Percentiles rank a stretch among this genome's conserved stretches.
Conservation (phyloP, 208 protist species). For the Acanthamoeba rhysodes region DNA sequence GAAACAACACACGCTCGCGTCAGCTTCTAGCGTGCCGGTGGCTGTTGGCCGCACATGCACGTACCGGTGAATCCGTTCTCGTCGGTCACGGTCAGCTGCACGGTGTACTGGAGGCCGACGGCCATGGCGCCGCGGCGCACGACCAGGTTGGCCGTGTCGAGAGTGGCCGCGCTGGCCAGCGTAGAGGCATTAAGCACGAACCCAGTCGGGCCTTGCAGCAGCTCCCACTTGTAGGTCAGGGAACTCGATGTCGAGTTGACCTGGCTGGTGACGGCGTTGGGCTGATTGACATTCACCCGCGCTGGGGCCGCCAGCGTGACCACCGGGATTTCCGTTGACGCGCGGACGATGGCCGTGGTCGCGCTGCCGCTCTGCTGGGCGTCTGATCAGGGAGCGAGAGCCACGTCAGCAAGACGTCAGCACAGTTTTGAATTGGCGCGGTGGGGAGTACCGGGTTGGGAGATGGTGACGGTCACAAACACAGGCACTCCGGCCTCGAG, state of each 20-base stretch:
- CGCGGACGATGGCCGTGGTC: not conserved
- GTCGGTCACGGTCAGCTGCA: conserved; percentile 15
- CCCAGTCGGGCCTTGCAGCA: not conserved
- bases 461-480: not conserved
- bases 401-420: not conserved
- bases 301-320: not conserved
- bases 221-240: not conserved
- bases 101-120: not conserved
- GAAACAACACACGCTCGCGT: too few relatives aligned
- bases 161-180: not conserved
- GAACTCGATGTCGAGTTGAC: not conserved
- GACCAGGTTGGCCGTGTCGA: conserved; percentile 15
- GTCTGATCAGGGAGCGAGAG: not conserved
- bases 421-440: not conserved
- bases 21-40: too few relatives aligned
- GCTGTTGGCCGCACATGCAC: too few relatives aligned
- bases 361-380: not conserved
- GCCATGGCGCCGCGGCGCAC: not conserved
- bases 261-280: conserved; percentile 1
- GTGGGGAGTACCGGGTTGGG: not conserved
- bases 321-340: not conserved
- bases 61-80: not conserved
- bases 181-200: conserved; percentile 11
- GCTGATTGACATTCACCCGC: conserved; percentile 11
- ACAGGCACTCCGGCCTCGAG: not conserved